Evolutionary conservation across 176 grass and related monocot genomes (phyloP).

Genomic region (Rhynchospora pubera): DNA sequence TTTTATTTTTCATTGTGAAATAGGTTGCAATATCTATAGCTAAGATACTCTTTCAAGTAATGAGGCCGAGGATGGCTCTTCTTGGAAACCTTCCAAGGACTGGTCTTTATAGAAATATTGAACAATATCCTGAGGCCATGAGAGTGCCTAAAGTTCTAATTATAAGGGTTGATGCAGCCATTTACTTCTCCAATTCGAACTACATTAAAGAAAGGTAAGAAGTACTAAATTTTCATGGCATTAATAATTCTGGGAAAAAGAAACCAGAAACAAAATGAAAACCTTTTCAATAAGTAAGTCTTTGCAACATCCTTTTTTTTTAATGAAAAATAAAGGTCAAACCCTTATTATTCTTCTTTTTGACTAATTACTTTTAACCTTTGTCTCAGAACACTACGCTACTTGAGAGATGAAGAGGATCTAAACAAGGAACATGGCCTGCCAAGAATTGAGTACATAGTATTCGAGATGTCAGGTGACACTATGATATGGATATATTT

Average conservation of each 20-base stretch:
- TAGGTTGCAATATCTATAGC: constrained; percentile 65
- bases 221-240: background rate
- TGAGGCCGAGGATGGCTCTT: constrained; percentile 60
- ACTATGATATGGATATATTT: background rate
- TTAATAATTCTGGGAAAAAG: background rate
- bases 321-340: background rate
- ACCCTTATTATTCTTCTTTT: too few relatives aligned
- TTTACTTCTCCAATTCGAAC: constrained; percentile 83
- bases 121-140: constrained; percentile 65
- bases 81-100: constrained; percentile 69
- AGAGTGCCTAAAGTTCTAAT: constrained; percentile 52
- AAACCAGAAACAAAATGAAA: background rate
- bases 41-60: constrained; percentile 86
- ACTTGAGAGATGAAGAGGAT: constrained; percentile 66
- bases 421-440: constrained; percentile 28
- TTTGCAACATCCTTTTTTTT: background rate
- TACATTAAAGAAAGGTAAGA: constrained; percentile 81
- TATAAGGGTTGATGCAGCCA: constrained; percentile 69
- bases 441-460: constrained; percentile 40
- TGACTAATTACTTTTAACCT: background rate
- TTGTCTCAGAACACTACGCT: constrained; percentile 61
- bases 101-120: constrained; percentile 56
- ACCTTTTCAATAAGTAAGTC: background rate
- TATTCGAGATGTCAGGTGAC: constrained; percentile 73
- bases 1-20: constrained; percentile 1